These are phyloP conservation scores for Monosporascus sp. DNA, from an alignment of 2,329 filamentous ascomycete genomes.

Conservation along the genomic window DNA sequence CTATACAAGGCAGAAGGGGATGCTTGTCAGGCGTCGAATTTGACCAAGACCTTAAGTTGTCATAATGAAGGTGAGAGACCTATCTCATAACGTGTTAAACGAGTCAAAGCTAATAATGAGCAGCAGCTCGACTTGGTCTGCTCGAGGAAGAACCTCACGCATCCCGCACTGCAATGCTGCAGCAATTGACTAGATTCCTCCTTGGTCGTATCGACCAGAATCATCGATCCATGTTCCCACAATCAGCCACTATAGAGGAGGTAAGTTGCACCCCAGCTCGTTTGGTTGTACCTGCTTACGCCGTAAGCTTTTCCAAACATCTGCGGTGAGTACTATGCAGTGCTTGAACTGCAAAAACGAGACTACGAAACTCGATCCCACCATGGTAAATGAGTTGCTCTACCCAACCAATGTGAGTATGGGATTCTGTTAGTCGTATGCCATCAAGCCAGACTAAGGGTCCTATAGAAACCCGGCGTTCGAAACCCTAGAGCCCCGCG, in stretches of 20 bases:
- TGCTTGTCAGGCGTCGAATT: constrained; percentile 93
- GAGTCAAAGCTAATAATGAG: constrained; percentile 14
- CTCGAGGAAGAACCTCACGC: constrained; percentile 78
- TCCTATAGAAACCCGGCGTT: constrained; percentile 38
- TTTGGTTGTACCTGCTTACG: constrained; percentile 15
- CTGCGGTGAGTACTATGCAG: constrained; percentile 67
- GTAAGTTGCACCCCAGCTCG: constrained; percentile 29
- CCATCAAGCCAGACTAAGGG: constrained; percentile 12
- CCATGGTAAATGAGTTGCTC: constrained; percentile 78
- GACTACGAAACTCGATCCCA: constrained; percentile 71
- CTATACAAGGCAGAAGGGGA: constrained; percentile 90
- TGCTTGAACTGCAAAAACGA: constrained; percentile 88
- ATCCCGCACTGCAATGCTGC: constrained; percentile 74
- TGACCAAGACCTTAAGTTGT: constrained; percentile 82
- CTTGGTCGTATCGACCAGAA: constrained; percentile 76
- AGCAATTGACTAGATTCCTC: constrained; percentile 80
- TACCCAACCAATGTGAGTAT: constrained; percentile 58
- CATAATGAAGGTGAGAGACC: constrained; percentile 61
- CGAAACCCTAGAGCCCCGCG: constrained; percentile 47
- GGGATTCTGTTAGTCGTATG: neutral
- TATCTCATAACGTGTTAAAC: neutral
- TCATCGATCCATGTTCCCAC: constrained; percentile 61
- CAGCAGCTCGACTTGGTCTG: constrained; percentile 68
- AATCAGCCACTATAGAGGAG: constrained; percentile 64
- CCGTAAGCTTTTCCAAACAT: constrained; percentile 56